Evolutionary conservation across 352 stramenopile genomes (phyloP).

Genomic region (Pythium apleroticum): DNA sequence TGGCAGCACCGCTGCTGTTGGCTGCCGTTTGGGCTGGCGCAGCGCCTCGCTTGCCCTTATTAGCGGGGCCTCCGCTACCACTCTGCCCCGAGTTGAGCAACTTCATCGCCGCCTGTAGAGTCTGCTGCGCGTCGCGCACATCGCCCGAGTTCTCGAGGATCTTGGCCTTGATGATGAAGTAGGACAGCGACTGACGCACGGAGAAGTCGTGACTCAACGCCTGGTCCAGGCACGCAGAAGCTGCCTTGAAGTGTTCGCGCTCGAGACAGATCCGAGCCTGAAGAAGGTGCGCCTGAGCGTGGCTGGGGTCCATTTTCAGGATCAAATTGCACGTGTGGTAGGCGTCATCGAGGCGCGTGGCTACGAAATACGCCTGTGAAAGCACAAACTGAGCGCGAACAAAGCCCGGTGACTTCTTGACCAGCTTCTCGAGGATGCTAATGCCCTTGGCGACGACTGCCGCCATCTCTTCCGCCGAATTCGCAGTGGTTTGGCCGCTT

Average conservation of each 20-base stretch:
- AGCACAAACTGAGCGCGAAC: conserved; percentile 83
- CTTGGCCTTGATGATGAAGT: conserved; percentile 88
- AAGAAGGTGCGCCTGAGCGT: conserved; percentile 79
- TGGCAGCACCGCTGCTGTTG: conserved; percentile 5
- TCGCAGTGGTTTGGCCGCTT: conserved; percentile 5
- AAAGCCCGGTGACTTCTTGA: conserved; percentile 82
- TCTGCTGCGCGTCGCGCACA: conserved; percentile 74
- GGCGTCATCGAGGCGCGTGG: conserved; percentile 72
- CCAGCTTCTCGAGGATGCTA: conserved; percentile 81
- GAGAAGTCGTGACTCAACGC: conserved; percentile 90
- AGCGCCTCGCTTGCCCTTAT: conserved; percentile 18
- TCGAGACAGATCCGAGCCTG: conserved; percentile 82
- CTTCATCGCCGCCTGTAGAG: conserved; percentile 82
- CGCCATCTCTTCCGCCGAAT: conserved; percentile 11
- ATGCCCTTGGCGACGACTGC: conserved; percentile 51
- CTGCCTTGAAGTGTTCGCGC: conserved; percentile 69
- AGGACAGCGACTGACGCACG: conserved; percentile 79
- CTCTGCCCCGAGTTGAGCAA: conserved; percentile 29
- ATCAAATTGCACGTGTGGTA: conserved; percentile 75
- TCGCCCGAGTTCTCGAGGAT: conserved; percentile 76
- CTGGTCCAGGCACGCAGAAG: conserved; percentile 79
- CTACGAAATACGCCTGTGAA: conserved; percentile 76
- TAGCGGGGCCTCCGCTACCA: not conserved
- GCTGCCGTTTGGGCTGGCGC: not conserved
- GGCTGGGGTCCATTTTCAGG: conserved; percentile 75